Evolutionary conservation across 2,329 filamentous ascomycete species (phyloP), one percentile per base, ranked within the genome.

Genomic region (Atkinsonella hypoxylon): DNA sequence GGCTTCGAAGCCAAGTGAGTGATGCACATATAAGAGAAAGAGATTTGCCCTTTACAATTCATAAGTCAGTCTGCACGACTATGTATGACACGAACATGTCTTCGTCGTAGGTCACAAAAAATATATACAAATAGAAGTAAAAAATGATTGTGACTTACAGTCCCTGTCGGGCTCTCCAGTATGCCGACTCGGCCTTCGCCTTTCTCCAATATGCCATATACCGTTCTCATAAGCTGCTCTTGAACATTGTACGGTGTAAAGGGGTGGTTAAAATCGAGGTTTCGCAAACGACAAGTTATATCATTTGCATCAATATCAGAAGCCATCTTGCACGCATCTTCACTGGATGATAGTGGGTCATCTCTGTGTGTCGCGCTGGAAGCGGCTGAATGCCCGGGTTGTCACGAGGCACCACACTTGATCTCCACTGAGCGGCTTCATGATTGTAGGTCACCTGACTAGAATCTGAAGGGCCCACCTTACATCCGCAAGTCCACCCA

Each of bases 101-200:
- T 13, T 10, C 12, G 3, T 13, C 12, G 34, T n/a, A 30, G 32
- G 17, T 40, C 7, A 34, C 2, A 17, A 15, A 34, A n/a, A 12
- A 17, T 26, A 30, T 39, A 4, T 17, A 18, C 12, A 11, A 26
- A 48, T 41, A 26, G 15, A 15, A 7, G 1, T 3, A 9, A 31
- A 30, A 13, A 18, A 12, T 26, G 12, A 12, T 1, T 8, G 12
- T 38, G 2, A 67, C 69, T 56, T 62, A 77, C 76, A 55, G 81
- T 85, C 65, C 90, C 90, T 41, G 90, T 96, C n/a, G 90, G 90
- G 44, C 88, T 95, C 63, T 96, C 90, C 44, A 96, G 83, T 42
- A 96, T 89, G 31, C 87, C 90, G 45, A 95, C 75, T 61, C 90
- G 87, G 9, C 87, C 84, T 41, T 85, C 66, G 4, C 78, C 78